These are phyloP conservation scores for Gnomoniopsis smithogilvyi DNA, from an alignment of 2,329 filamentous ascomycete genomes.

Conservation along the genomic window DNA sequence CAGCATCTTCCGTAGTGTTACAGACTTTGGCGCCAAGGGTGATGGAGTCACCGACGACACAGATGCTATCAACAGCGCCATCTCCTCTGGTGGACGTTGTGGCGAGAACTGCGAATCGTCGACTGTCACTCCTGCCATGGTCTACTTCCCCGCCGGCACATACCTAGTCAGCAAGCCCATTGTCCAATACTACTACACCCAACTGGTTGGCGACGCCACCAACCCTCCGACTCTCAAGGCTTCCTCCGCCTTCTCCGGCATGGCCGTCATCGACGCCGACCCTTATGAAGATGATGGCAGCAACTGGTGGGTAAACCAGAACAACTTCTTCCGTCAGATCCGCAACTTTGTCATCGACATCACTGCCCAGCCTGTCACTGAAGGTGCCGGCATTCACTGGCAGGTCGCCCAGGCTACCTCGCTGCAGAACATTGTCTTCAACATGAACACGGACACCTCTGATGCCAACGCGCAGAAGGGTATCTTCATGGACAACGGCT, in stretches of 20 bases:
- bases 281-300: conserved; percentile 68
- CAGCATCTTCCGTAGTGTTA: conserved; percentile 74
- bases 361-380: conserved; percentile 57
- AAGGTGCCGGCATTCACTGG: conserved; percentile 76
- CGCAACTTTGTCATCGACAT: conserved; percentile 80
- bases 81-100: conserved; percentile 75
- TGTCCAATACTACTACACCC: conserved; percentile 87
- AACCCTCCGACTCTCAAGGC: conserved; percentile 74
- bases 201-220: conserved; percentile 79
- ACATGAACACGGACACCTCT: conserved; percentile 68
- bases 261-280: conserved; percentile 85
- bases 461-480: conserved; percentile 67
- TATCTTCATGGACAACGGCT: conserved; percentile 83
- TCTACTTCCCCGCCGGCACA: conserved; percentile 89
- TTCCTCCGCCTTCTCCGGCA: conserved; percentile 68
- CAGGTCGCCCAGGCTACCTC: conserved; percentile 81
- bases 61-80: conserved; percentile 79
- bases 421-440: conserved; percentile 77
- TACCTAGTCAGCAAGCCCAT: conserved; percentile 80
- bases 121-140: conserved; percentile 78
- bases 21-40: conserved; percentile 70
- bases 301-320: conserved; percentile 79
- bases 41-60: conserved; percentile 73
- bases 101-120: conserved; percentile 77
- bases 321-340: conserved; percentile 81